Conservation (phyloP, 345 rosid species). For the Mallotus nudiflorus region DNA sequence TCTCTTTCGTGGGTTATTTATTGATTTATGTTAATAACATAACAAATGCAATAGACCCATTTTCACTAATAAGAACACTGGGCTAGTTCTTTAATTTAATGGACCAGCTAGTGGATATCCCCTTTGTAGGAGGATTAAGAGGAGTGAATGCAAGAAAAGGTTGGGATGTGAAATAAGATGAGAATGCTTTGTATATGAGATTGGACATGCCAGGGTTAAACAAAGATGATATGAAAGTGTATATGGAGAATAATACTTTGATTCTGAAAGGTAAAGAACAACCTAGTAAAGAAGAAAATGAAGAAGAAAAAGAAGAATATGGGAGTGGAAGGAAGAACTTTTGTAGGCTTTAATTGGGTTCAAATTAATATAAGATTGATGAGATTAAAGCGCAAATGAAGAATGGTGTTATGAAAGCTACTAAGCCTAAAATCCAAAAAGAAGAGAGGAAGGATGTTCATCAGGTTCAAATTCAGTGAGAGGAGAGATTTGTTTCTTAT, state of each 20-base stretch:
- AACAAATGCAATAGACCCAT: constrained; percentile 34
- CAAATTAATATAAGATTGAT: constrained; percentile 39
- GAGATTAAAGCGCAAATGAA: constrained; percentile 86
- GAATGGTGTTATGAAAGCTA: constrained; percentile 75
- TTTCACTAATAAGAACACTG: constrained; percentile 56
- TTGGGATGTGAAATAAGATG: constrained; percentile 56
- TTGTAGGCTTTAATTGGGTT: constrained; percentile 48
- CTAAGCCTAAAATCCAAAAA: constrained; percentile 63
- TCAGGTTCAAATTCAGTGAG: constrained; percentile 47
- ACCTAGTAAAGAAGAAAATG: background rate
- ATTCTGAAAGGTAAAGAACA: constrained; percentile 63
- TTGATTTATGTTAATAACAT: too few species aligned
- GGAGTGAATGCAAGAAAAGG: constrained; percentile 32
- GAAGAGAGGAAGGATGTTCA: constrained; percentile 54
- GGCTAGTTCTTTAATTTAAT: constrained; percentile 65
- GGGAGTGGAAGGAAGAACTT: constrained; percentile 42
- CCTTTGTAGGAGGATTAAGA: constrained; percentile 42
- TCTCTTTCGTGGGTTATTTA: background rate
- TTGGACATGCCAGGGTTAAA: constrained; percentile 62
- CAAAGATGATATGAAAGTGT: constrained; percentile 55
- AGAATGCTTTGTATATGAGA: constrained; percentile 33
- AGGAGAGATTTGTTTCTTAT: too few species aligned
- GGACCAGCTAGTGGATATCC: constrained; percentile 57
- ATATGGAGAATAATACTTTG: constrained; percentile 56
- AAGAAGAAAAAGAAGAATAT: constrained; percentile 29